These are phyloP conservation scores for Ascochyta fabae DNA, from an alignment of 2,329 filamentous ascomycete genomes.

Conservation along the genomic window DNA sequence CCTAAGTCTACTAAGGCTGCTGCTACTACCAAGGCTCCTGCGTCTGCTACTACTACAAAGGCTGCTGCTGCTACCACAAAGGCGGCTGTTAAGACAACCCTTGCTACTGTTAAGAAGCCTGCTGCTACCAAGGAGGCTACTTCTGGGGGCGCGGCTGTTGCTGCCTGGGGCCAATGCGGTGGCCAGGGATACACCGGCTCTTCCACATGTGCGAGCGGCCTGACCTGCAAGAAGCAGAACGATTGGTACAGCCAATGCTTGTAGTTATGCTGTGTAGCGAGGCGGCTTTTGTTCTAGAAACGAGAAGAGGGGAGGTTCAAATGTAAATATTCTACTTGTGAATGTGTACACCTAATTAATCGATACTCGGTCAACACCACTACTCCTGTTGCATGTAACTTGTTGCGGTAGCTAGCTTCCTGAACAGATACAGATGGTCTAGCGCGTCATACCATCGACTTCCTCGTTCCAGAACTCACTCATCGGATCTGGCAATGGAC, in stretches of 20 bases:
- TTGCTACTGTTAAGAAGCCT: constrained; percentile 31
- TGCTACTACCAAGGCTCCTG: constrained; percentile 8
- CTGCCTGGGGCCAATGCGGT: constrained; percentile 54
- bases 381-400: too few relatives aligned
- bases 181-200: constrained; percentile 51
- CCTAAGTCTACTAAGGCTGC: constrained; percentile 15
- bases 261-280: neutral
- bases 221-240: constrained; percentile 50
- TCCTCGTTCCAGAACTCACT: too few relatives aligned
- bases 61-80: constrained; percentile 10
- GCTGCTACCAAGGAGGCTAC: constrained; percentile 15
- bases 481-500: too few relatives aligned
- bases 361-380: too few relatives aligned
- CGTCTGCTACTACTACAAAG: constrained; percentile 16
- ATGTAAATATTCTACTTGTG: neutral
- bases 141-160: constrained; percentile 24
- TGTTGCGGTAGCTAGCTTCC: too few relatives aligned
- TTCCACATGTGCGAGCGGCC: constrained; percentile 48
- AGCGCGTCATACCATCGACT: too few relatives aligned
- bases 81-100: constrained; percentile 25
- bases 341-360: too few relatives aligned
- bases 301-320: neutral
- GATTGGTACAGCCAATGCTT: constrained; percentile 57
- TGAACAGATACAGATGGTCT: too few relatives aligned
- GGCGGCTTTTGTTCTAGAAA: neutral